These are phyloP conservation scores for Kingdonia uniflora DNA, from an alignment of 164 flowering plant species.

Conservation along the genomic window DNA sequence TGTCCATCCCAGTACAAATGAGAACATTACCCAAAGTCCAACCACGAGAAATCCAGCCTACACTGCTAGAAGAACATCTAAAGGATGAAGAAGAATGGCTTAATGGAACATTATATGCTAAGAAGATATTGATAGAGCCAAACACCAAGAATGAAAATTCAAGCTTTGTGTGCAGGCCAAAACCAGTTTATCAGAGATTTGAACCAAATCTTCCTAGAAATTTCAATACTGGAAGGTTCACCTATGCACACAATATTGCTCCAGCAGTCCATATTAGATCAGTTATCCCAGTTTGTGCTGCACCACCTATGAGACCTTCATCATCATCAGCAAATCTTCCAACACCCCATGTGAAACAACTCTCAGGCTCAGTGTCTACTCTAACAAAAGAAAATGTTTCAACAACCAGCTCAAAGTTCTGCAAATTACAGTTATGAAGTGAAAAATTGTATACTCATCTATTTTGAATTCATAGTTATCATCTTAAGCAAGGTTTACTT, in stretches of 20 bases:
- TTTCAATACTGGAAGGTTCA: slow-evolving; percentile 5
- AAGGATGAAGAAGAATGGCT: slow-evolving; percentile 23
- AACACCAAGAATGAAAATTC: too few species aligned
- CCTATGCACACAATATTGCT: slow-evolving; percentile 7
- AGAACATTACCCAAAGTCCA: slow-evolving; percentile 1
- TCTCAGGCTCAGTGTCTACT: slow-evolving; percentile 5
- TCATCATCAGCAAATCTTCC: slow-evolving; percentile 8
- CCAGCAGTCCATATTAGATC: slow-evolving; percentile 17
- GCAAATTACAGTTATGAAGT: slow-evolving; percentile 7
- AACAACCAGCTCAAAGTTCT: slow-evolving; percentile 8
- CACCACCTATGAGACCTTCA: slow-evolving; percentile 12
- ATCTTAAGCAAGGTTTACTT: slow-evolving; percentile 1
- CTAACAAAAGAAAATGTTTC: slow-evolving; percentile 5
- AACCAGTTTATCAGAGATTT: slow-evolving; percentile 2
- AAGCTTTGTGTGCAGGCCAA: slow-evolving; percentile 17
- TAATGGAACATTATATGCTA: too few species aligned
- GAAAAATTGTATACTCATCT: neutral
- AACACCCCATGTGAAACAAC: neutral
- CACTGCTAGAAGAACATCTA: slow-evolving; percentile 28
- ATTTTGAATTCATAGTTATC: neutral
- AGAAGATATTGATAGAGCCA: too few species aligned
- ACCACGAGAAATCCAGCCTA: slow-evolving; percentile 14
- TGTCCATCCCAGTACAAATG: slow-evolving; percentile 10
- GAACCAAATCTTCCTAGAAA: slow-evolving; percentile 5
- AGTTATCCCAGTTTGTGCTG: slow-evolving; percentile 16